phyloP scores from a whole-genome alignment of 139 green algal species.

The Coccomyxa sp. region DNA sequence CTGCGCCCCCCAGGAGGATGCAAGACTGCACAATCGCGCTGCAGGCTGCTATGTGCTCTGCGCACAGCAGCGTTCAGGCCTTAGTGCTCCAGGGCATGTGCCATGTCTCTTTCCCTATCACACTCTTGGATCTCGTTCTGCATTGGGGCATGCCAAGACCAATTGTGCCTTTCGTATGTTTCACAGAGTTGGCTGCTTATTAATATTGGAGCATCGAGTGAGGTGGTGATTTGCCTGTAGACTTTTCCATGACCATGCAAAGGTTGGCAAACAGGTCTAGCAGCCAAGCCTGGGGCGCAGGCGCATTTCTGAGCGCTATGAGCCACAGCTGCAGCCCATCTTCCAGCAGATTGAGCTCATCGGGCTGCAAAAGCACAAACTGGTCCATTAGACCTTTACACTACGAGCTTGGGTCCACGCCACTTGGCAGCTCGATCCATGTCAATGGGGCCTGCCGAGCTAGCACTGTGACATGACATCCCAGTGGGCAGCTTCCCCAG shows the following conservation, averaged over 20 bases:
- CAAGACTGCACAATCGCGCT: slow-evolving; percentile 46
- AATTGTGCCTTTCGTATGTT: too few relatives aligned
- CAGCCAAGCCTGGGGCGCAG: slow-evolving; percentile 38
- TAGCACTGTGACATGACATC: too few relatives aligned
- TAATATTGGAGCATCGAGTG: too few relatives aligned
- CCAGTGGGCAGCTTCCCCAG: too few relatives aligned
- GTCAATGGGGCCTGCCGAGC: too few relatives aligned
- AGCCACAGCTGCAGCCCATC: slow-evolving; percentile 87
- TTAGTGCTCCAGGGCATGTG: too few relatives aligned
- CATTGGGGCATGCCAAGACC: too few relatives aligned
- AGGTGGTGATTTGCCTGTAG: slow-evolving; percentile 57
- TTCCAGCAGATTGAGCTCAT: slow-evolving; percentile 82
- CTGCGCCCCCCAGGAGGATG: slow-evolving; percentile 58
- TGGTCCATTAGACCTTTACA: too few relatives aligned
- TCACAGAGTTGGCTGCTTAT: too few relatives aligned
- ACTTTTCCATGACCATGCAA: slow-evolving; percentile 42
- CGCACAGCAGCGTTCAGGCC: slow-evolving; percentile 5
- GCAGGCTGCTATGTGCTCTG: slow-evolving; percentile 56
- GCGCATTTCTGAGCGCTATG: slow-evolving; percentile 75
- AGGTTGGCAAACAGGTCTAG: slow-evolving; percentile 62
- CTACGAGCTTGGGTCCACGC: too few relatives aligned
- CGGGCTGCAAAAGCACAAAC: slow-evolving; percentile 39
- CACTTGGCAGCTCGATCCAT: too few relatives aligned
- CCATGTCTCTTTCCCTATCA: not conserved
- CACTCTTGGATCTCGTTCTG: not conserved